Evolutionary conservation across 2,329 filamentous ascomycete genomes (phyloP), one percentile per base, ranked within the genome.

Genomic region (Clarireedia hainanense): DNA sequence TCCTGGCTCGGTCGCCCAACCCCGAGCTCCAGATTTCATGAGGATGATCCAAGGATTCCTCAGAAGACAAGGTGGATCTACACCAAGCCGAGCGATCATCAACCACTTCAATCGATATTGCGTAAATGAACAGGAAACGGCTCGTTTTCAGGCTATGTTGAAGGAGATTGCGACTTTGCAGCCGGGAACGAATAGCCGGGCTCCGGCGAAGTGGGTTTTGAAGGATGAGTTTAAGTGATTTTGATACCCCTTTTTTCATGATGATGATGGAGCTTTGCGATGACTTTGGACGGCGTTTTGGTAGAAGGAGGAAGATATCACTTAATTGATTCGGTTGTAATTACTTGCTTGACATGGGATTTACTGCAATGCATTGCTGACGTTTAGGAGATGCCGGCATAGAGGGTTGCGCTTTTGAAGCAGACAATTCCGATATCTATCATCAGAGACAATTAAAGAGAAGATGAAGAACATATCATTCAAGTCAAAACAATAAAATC

Each of bases 101-200:
- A 88, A 95, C 65, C 90, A 96, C 66, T 97, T 96, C 71, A 89
- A 91, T 70, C 81, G 82, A 14, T 88, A 84, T 65, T 95, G 90
- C 67, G 80, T 79, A 23, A 88, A 83, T 45, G 72, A 78, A 26
- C 80, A 82, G 59, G 80, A 88, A 58, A 86, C 85, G 51, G 80
- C 83, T 17, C 86, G 91, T 69, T 97, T 97, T 69, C 92, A 91
- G 72, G 78, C 81, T 64, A 90, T 90, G 63, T 73, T 97, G 54
- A 84, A 88, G 63, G 77, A 77, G 59, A 86, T 96, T 65, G 92
- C 92, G 0, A 80, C 75, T 53, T 71, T 95, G 68, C 78, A 81
- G 68, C 70, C 71, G 9, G 78, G 62, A 15, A 40, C 37, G 17
- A 65, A 63, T 54, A 58, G 57, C 47, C 59, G 65, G 42, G 65